Conservation (phyloP, 306 rosid species). For the Casuarina cunninghamiana region DNA sequence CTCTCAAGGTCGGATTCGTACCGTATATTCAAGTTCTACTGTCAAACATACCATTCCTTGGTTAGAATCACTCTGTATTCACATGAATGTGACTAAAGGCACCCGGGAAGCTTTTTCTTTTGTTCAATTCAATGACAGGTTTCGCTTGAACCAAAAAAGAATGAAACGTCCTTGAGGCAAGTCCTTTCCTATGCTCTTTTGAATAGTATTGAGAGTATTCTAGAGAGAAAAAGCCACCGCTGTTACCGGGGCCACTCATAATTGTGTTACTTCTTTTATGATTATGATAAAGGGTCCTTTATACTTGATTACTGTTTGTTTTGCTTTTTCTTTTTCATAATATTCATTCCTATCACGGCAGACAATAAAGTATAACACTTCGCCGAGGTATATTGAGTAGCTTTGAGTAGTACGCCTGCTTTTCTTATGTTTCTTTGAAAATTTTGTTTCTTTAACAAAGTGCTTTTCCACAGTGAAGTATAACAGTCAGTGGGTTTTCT, state of each 20-base stretch:
- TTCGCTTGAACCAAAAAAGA: conserved; percentile 18
- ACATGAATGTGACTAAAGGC: conserved; percentile 17
- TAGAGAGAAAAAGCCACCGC: conserved; percentile 16
- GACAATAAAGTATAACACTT: conserved; percentile 8
- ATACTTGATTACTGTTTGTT: conserved; percentile 19
- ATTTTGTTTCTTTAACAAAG: background rate
- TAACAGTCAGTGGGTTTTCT: background rate
- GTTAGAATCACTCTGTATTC: background rate
- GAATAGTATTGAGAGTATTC: conserved; percentile 25
- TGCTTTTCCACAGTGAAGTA: background rate
- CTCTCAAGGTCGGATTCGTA: background rate
- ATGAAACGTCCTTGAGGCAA: conserved; percentile 23
- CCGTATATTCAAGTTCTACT: background rate
- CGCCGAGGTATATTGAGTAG: conserved; percentile 17
- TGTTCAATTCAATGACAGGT: conserved; percentile 20
- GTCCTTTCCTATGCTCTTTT: conserved; percentile 44
- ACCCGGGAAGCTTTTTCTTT: background rate
- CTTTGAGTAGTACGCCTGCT: background rate
- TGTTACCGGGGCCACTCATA: conserved; percentile 20
- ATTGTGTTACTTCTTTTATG: conserved; percentile 19
- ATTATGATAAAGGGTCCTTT: conserved; percentile 18
- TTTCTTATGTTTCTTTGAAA: background rate
- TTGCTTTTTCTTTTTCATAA: conserved; percentile 3
- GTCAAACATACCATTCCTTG: background rate
- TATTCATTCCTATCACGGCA: conserved; percentile 19